Percentiles rank a stretch among this genome's conserved stretches.
Conservation (phyloP, 2,329 filamentous ascomycete species). For the Apiospora sp. region DNA sequence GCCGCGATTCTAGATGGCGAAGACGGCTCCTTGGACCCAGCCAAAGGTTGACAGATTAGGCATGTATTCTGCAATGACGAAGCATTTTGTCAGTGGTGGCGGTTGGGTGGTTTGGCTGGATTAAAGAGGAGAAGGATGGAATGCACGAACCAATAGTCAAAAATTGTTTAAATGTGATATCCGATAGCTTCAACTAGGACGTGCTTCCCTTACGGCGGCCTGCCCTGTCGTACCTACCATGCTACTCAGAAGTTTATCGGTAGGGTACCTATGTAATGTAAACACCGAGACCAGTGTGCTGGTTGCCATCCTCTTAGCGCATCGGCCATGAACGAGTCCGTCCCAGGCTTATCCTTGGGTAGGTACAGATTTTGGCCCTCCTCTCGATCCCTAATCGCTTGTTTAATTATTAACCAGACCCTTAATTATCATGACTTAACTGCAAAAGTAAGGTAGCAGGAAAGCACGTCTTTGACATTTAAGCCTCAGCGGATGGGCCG, state of each 20-base stretch:
- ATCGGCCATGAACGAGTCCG: no score
- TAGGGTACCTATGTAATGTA: neutral
- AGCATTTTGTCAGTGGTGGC: neutral
- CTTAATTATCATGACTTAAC: neutral
- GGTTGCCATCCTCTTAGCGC: no score
- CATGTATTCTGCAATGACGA: neutral
- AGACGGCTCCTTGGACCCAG: neutral
- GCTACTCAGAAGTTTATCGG: no score
- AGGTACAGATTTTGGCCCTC: neutral
- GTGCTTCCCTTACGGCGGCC: neutral
- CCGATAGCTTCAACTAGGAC: neutral
- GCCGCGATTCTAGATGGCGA: neutral
- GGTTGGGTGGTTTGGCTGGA: neutral
- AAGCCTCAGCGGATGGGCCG: neutral
- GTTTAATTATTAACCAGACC: neutral
- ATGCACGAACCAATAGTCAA: constrained; percentile 19
- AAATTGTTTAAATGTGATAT: constrained; percentile 3
- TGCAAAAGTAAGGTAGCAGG: neutral
- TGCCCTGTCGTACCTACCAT: no score
- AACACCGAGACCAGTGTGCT: no score
- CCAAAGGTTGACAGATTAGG: neutral
- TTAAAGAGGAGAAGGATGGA: neutral
- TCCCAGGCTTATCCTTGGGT: no score
- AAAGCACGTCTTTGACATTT: neutral
- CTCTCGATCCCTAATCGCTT: neutral